Evolutionary conservation across 768 basidiomycete genomes (phyloP).

Genomic region (Scleroderma citrinum): DNA sequence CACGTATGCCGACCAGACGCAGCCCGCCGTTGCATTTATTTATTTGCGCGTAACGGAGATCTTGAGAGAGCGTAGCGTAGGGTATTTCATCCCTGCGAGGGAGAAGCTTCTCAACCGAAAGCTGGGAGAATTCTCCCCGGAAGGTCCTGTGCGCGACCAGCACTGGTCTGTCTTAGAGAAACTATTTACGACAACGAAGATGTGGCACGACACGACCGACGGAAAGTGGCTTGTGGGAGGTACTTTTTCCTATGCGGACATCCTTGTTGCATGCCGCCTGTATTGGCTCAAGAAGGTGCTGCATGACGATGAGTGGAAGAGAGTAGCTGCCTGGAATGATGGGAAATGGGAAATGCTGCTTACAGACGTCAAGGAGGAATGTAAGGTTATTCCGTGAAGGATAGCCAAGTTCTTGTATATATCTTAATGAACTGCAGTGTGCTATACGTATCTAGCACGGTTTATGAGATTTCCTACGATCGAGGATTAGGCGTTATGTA

Average conservation of each 20-base stretch:
- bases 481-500: no score
- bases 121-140: conserved; percentile 36
- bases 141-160: conserved; percentile 26
- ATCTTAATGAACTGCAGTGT: no score
- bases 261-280: conserved; percentile 14
- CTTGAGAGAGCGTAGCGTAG: conserved; percentile 30
- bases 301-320: conserved; percentile 21
- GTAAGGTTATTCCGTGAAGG: conserved; percentile 8
- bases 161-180: conserved; percentile 22
- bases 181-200: conserved; percentile 5
- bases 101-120: conserved; percentile 26
- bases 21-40: conserved; percentile 7
- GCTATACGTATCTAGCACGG: no score
- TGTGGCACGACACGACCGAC: conserved; percentile 16
- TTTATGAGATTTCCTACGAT: no score
- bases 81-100: conserved; percentile 34
- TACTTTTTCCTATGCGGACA: conserved; percentile 27
- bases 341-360: conserved; percentile 23
- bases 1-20: not conserved
- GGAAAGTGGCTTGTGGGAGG: conserved; percentile 28
- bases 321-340: conserved; percentile 18
- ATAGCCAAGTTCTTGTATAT: not conserved
- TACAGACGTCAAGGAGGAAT: conserved; percentile 21
- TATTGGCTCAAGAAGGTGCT: conserved; percentile 16
- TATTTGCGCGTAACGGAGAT: conserved; percentile 19